Conservation (phyloP, 768 basidiomycete genomes). For the Lactarius hatsudake region DNA sequence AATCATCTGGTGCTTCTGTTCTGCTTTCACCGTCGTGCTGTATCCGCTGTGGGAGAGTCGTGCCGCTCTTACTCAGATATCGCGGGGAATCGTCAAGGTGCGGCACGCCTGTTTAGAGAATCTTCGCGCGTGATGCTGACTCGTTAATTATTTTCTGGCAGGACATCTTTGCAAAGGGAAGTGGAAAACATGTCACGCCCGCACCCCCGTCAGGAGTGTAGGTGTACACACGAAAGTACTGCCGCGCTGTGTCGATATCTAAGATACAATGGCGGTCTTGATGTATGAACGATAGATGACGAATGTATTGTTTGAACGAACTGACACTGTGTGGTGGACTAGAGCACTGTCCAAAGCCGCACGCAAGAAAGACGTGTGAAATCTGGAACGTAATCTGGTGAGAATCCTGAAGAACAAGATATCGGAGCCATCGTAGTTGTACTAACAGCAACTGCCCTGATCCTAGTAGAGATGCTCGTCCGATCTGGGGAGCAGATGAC, state of each 20-base stretch:
- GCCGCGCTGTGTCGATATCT: neutral
- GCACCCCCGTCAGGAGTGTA: constrained; percentile 22
- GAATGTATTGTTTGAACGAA: neutral
- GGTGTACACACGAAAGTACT: neutral
- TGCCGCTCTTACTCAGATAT: constrained; percentile 56
- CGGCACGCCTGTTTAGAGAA: constrained; percentile 1
- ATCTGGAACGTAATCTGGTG: neutral
- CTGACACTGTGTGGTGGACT: neutral
- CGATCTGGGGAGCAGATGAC: too few relatives aligned
- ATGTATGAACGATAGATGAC: neutral
- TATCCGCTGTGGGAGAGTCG: constrained; percentile 88
- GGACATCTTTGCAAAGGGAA: constrained; percentile 43
- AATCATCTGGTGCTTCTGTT: constrained; percentile 81
- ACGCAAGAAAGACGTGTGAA: neutral
- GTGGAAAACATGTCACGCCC: constrained; percentile 38
- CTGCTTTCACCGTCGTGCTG: constrained; percentile 70
- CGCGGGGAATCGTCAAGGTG: constrained; percentile 63
- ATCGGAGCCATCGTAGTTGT: neutral
- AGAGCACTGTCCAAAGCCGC: neutral
- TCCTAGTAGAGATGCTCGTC: too few relatives aligned
- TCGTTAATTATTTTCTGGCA: constrained; percentile 21
- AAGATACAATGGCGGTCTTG: neutral
- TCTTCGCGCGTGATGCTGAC: neutral
- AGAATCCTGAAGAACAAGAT: neutral
- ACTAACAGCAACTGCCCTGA: too few relatives aligned